Evolutionary conservation across 2,329 filamentous ascomycete species (phyloP).

Genomic region (Calonectria ilicicola): DNA sequence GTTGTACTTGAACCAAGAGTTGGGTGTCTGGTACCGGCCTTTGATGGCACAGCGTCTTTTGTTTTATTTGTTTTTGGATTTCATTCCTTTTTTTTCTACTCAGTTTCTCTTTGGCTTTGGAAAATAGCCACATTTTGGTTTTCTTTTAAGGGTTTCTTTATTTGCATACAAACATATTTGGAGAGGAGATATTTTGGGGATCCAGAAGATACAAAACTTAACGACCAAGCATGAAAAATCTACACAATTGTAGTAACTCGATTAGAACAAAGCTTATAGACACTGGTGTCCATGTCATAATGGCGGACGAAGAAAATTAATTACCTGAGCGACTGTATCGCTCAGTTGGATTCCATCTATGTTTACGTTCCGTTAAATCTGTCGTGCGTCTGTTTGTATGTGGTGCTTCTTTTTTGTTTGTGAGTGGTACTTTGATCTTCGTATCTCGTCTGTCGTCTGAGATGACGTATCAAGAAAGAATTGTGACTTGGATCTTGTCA

Average conservation of each 20-base stretch:
- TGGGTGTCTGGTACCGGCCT: constrained; percentile 12
- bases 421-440: background rate
- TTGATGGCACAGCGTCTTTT: constrained; percentile 5
- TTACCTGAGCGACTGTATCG: constrained; percentile 26
- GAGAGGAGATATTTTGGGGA: constrained; percentile 24
- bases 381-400: background rate
- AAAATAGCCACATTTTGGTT: background rate
- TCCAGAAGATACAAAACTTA: constrained; percentile 34
- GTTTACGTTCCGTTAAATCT: background rate
- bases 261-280: constrained; percentile 39
- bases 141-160: background rate
- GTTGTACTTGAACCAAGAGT: constrained; percentile 3
- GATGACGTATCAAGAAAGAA: background rate
- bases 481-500: background rate
- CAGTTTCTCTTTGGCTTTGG: constrained; percentile 3
- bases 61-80: constrained; percentile 18
- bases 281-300: constrained; percentile 36
- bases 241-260: constrained; percentile 40
- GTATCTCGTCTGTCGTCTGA: too few relatives aligned
- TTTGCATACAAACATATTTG: constrained; percentile 9
- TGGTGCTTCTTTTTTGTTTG: background rate
- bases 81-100: background rate
- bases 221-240: constrained; percentile 45
- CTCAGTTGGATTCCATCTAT: constrained; percentile 6
- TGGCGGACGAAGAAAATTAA: constrained; percentile 32